These are phyloP conservation scores for Cytospora piceicola DNA, from an alignment of 2,329 filamentous ascomycete genomes.

Conservation along the genomic window DNA sequence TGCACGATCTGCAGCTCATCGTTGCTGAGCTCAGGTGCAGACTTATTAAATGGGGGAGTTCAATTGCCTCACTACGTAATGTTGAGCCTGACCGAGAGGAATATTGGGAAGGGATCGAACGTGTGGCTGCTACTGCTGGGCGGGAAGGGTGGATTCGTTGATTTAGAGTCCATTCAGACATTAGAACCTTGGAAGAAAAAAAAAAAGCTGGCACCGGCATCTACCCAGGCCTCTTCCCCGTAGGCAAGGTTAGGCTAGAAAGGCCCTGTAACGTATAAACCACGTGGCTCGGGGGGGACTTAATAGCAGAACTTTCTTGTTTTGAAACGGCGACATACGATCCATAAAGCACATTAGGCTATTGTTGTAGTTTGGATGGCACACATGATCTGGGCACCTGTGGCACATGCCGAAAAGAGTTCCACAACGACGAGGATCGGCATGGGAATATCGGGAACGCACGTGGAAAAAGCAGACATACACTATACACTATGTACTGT, in stretches of 20 bases:
- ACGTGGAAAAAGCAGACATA: background rate
- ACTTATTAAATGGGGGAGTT: background rate
- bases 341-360: background rate
- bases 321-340: background rate
- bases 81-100: background rate
- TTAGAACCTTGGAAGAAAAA: too few species aligned
- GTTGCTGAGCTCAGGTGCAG: background rate
- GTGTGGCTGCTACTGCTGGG: background rate
- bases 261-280: too few species aligned
- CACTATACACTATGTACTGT: background rate
- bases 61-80: background rate
- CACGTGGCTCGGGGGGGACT: background rate
- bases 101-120: background rate
- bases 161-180: background rate
- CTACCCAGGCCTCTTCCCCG: too few species aligned
- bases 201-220: too few species aligned
- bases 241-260: too few species aligned
- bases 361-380: background rate
- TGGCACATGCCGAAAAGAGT: background rate
- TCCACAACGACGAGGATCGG: background rate
- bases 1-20: background rate
- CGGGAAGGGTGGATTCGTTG: background rate
- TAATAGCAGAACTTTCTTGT: background rate
- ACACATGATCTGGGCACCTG: background rate
- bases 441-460: background rate